Conservation (phyloP, 2,329 filamentous ascomycete genomes). For the Zymoseptoria passerinii region DNA sequence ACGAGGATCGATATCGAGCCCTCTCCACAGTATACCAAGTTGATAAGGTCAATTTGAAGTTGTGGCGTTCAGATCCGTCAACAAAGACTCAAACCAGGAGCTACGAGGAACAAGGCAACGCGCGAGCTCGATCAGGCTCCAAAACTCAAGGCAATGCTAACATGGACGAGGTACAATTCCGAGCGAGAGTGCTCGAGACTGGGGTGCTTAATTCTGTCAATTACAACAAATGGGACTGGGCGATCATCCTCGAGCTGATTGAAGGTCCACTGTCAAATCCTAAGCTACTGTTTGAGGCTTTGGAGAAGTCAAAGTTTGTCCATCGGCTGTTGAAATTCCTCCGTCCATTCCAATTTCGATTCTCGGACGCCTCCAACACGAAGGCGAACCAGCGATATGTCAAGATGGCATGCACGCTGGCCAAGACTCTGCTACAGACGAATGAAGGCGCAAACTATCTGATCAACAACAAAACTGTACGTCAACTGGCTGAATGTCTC, state of each 20-base stretch:
- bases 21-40: constrained; percentile 95
- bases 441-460: constrained; percentile 77
- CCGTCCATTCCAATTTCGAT: constrained; percentile 91
- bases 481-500: constrained; percentile 90
- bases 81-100: constrained; percentile 11
- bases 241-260: constrained; percentile 79
- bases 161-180: constrained; percentile 56
- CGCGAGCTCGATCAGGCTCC: constrained; percentile 38
- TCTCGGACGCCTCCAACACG: constrained; percentile 81
- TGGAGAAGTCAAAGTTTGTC: constrained; percentile 91
- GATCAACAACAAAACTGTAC: constrained; percentile 81
- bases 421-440: constrained; percentile 79
- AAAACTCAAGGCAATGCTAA: constrained; percentile 51
- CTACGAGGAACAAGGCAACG: constrained; percentile 24
- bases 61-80: constrained; percentile 62
- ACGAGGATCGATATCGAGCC: constrained; percentile 67
- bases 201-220: constrained; percentile 83
- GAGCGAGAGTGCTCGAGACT: constrained; percentile 62
- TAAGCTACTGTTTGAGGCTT: constrained; percentile 86
- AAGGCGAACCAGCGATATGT: constrained; percentile 93
- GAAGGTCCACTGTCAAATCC: constrained; percentile 87
- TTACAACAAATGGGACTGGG: constrained; percentile 96
- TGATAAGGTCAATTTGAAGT: constrained; percentile 87
- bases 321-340: constrained; percentile 93
- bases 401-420: constrained; percentile 75